These are phyloP conservation scores for Epichloe gansuensis DNA, from an alignment of 2,329 filamentous ascomycete genomes.

Conservation along the genomic window DNA sequence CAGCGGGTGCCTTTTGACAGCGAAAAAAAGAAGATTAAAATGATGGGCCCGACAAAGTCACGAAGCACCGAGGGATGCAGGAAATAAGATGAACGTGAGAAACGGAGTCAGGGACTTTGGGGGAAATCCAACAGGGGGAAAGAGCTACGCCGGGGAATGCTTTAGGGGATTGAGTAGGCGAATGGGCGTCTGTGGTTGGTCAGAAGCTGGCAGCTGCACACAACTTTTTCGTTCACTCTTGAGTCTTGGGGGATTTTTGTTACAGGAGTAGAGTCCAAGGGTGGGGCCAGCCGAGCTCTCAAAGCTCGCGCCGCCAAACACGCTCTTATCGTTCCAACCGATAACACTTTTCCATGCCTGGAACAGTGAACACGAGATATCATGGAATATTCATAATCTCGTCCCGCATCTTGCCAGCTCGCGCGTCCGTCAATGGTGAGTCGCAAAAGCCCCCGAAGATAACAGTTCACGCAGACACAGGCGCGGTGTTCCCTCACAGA, in stretches of 20 bases:
- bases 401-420: background rate
- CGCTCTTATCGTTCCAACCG: background rate
- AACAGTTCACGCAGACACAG: too few species aligned
- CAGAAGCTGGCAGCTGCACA: background rate
- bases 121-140: background rate
- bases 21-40: background rate
- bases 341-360: background rate
- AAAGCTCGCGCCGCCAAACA: background rate
- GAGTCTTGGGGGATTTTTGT: too few species aligned
- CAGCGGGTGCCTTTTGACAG: background rate
- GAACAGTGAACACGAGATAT: background rate
- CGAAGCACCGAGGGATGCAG: background rate
- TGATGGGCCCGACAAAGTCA: too few species aligned
- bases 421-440: background rate
- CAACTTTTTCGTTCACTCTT: too few species aligned
- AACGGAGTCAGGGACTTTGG: background rate
- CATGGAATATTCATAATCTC: background rate
- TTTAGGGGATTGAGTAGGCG: background rate
- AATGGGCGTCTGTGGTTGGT: background rate
- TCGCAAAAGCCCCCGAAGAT: too few species aligned
- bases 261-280: background rate
- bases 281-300: background rate
- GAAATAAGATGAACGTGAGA: background rate
- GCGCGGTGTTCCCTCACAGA: background rate
- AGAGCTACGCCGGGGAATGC: background rate